Evolutionary conservation across 192 early-diverging fungal genomes (phyloP).

Genomic region (Coemansia sp.): DNA sequence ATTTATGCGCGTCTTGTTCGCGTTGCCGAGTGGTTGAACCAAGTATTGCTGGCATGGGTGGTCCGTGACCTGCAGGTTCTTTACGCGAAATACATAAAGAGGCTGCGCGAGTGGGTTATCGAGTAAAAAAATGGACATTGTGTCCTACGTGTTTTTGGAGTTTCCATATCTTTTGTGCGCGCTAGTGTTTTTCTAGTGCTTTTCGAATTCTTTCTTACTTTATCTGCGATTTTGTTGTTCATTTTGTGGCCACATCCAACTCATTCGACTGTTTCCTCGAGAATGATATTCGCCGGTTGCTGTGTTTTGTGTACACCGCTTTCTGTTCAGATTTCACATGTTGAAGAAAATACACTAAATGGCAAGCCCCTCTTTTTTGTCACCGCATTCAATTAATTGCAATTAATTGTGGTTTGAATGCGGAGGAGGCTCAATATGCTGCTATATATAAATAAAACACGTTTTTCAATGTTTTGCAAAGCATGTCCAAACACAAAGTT

Average conservation of each 20-base stretch:
- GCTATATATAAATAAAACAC: neutral
- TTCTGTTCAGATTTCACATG: no score
- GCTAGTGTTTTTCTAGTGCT: no score
- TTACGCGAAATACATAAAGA: slow-evolving; percentile 55
- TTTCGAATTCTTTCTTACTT: no score
- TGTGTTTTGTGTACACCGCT: no score
- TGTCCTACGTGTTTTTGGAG: no score
- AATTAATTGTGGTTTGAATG: neutral
- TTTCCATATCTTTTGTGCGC: no score
- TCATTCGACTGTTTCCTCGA: no score
- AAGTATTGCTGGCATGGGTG: slow-evolving; percentile 54
- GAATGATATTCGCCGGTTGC: no score
- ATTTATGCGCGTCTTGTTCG: slow-evolving; percentile 51
- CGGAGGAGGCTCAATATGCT: neutral
- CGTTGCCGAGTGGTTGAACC: slow-evolving; percentile 51
- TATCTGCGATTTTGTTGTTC: no score
- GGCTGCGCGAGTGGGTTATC: slow-evolving; percentile 54
- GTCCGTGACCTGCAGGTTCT: slow-evolving; percentile 54
- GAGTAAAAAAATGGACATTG: slow-evolving; percentile 31
- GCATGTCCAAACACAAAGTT: neutral
- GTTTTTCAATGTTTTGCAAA: neutral
- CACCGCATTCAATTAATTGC: neutral
- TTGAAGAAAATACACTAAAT: neutral
- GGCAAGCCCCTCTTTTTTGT: neutral
- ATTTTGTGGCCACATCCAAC: no score